Percentiles rank a stretch among this genome's conserved stretches.
phyloP scores from a whole-genome alignment of 352 stramenopile genomes.

The Phytophthora citrophthora region DNA sequence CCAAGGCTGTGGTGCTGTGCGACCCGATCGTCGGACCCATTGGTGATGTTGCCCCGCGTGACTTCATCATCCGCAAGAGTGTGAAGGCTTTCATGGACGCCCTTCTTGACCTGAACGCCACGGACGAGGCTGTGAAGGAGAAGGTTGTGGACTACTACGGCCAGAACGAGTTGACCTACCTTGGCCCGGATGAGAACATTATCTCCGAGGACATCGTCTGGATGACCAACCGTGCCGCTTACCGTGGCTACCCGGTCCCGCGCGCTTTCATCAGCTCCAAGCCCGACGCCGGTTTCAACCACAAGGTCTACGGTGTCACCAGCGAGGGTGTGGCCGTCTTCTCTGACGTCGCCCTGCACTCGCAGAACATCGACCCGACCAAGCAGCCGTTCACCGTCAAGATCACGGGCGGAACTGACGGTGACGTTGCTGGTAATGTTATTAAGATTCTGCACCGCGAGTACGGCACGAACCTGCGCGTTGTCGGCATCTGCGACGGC shows the following conservation, averaged over 20 bases:
- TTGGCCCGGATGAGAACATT: constrained; percentile 87
- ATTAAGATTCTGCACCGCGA: constrained; percentile 98
- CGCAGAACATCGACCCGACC: constrained; percentile 78
- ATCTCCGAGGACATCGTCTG: constrained; percentile 79
- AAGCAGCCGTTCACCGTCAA: constrained; percentile 82
- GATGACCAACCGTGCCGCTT: constrained; percentile 84
- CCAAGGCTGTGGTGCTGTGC: constrained; percentile 84
- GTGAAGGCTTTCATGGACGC: constrained; percentile 97
- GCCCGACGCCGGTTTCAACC: constrained; percentile 85
- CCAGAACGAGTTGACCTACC: constrained; percentile 85
- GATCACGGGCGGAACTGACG: constrained; percentile 96
- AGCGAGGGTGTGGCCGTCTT: constrained; percentile 85
- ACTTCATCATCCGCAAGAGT: constrained; percentile 95
- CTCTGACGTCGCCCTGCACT: constrained; percentile 75
- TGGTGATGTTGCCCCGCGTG: constrained; percentile 76
- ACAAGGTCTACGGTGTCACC: constrained; percentile 89
- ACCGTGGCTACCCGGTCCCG: constrained; percentile 79
- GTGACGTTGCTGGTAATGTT: constrained; percentile 97
- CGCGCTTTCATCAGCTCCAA: constrained; percentile 89
- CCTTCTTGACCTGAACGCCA: constrained; percentile 82
- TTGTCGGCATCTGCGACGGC: constrained; percentile 93
- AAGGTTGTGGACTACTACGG: constrained; percentile 85
- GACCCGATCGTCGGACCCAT: constrained; percentile 79
- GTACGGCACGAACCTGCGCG: constrained; percentile 91
- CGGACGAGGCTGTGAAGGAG: constrained; percentile 69